A percentile compares a stretch with the other conserved stretches of the same genome.
These are phyloP conservation scores for Aspergillus ochraceus DNA, from an alignment of 2,329 filamentous ascomycete genomes.

Conservation along the genomic window DNA sequence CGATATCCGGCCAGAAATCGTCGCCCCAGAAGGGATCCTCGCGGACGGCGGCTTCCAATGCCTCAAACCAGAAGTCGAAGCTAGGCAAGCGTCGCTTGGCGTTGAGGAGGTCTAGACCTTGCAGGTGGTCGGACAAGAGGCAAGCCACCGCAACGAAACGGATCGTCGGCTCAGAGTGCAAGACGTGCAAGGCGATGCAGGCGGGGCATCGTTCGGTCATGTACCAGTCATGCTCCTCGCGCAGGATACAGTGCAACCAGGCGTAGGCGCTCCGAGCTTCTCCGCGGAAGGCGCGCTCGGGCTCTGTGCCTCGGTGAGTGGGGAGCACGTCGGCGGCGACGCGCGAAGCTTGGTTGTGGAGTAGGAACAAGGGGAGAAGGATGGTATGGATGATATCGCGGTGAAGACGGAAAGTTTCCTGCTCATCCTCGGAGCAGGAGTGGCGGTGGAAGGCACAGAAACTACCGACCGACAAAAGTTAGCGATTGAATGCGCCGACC, in stretches of 20 bases:
- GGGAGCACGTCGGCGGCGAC: conserved; percentile 53
- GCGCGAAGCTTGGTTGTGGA: conserved; percentile 56
- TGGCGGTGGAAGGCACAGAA: conserved; percentile 39
- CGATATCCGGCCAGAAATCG: conserved; percentile 43
- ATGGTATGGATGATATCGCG: conserved; percentile 61
- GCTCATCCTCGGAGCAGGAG: conserved; percentile 30
- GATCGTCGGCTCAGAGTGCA: conserved; percentile 47
- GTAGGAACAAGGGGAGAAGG: conserved; percentile 57
- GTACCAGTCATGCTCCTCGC: conserved; percentile 60
- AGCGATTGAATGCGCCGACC: conserved; percentile 2
- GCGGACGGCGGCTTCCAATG: conserved; percentile 40
- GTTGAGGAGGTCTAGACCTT: conserved; percentile 24
- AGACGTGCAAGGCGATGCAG: conserved; percentile 44
- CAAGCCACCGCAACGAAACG: conserved; percentile 44
- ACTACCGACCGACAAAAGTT: conserved; percentile 21
- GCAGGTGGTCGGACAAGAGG: conserved; percentile 38
- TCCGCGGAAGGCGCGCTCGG: conserved; percentile 58
- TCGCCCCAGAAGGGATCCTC: conserved; percentile 47
- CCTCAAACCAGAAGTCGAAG: conserved; percentile 41
- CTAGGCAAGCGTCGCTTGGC: conserved; percentile 23
- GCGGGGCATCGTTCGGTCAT: conserved; percentile 56
- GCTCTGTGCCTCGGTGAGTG: conserved; percentile 50
- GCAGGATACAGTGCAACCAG: conserved; percentile 60
- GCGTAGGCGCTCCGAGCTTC: conserved; percentile 59
- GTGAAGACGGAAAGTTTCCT: conserved; percentile 48